Evolutionary conservation across 305 asterid species (phyloP).

Genomic region (Fraxinus paxiana): DNA sequence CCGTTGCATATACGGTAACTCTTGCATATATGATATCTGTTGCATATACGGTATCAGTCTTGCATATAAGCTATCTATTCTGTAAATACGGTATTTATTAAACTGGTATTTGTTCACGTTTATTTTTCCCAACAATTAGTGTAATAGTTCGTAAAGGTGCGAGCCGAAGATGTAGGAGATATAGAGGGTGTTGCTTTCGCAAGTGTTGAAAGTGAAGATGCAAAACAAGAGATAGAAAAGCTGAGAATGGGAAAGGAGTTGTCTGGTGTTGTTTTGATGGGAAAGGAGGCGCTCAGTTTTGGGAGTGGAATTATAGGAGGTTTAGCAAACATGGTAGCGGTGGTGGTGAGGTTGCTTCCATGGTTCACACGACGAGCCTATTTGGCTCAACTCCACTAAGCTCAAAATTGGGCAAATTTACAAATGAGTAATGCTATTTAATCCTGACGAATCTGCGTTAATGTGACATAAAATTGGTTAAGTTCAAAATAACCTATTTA

Average conservation of each 20-base stretch:
- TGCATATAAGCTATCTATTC: no score
- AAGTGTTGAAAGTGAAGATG: constrained; percentile 26
- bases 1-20: no score
- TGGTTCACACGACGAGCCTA: constrained; percentile 22
- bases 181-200: constrained; percentile 26
- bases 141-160: constrained; percentile 2
- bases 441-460: no score
- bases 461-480: no score
- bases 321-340: constrained; percentile 28
- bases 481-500: no score
- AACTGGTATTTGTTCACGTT: no score
- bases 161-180: constrained; percentile 22
- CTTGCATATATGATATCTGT: no score
- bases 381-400: not conserved
- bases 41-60: no score
- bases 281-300: constrained; percentile 23
- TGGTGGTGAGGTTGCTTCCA: constrained; percentile 41
- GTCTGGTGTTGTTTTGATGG: constrained; percentile 12
- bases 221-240: constrained; percentile 20
- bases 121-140: not conserved
- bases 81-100: no score
- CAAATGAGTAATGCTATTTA: no score
- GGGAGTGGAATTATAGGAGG: constrained; percentile 23
- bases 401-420: no score
- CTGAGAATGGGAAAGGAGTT: constrained; percentile 1